Conservation (phyloP, 1,284 basidiomycete species). For the Cutaneotrichosporon spelunceum region DNA sequence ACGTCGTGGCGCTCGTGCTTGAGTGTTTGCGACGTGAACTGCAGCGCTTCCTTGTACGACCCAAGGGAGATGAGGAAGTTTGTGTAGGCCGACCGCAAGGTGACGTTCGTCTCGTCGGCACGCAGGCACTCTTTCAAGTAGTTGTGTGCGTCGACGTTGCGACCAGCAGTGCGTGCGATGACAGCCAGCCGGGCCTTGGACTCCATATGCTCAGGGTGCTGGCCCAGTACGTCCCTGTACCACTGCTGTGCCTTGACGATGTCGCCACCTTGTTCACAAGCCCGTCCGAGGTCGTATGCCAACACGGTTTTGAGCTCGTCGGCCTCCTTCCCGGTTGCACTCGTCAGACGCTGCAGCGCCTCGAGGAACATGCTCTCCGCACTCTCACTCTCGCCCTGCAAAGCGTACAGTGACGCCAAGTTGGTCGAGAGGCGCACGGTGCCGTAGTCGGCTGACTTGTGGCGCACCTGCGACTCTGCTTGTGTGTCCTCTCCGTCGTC, state of each 20-base stretch:
- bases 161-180: conserved; percentile 65
- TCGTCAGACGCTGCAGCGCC: conserved; percentile 49
- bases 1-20: conserved; percentile 78
- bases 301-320: conserved; percentile 68
- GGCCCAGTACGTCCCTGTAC: conserved; percentile 74
- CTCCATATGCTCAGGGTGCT: conserved; percentile 90
- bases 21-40: conserved; percentile 79
- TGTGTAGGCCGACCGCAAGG: conserved; percentile 68
- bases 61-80: conserved; percentile 69
- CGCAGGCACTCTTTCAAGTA: conserved; percentile 74
- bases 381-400: conserved; percentile 59
- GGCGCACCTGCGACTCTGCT: conserved; percentile 12
- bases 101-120: conserved; percentile 44
- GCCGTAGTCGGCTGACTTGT: conserved; percentile 29
- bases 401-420: conserved; percentile 69
- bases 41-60: conserved; percentile 65
- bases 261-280: conserved; percentile 78
- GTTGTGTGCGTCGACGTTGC: conserved; percentile 74
- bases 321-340: conserved; percentile 56
- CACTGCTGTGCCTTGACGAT: conserved; percentile 70
- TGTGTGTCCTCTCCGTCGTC: conserved; percentile 12
- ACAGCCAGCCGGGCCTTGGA: conserved; percentile 86
- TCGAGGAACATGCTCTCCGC: conserved; percentile 56
- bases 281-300: conserved; percentile 81
- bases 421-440: conserved; percentile 68